Evolutionary conservation across 73 alveolate genomes (phyloP), one percentile per base, ranked within the genome.

Genomic region (Paramecium caudatum): DNA sequence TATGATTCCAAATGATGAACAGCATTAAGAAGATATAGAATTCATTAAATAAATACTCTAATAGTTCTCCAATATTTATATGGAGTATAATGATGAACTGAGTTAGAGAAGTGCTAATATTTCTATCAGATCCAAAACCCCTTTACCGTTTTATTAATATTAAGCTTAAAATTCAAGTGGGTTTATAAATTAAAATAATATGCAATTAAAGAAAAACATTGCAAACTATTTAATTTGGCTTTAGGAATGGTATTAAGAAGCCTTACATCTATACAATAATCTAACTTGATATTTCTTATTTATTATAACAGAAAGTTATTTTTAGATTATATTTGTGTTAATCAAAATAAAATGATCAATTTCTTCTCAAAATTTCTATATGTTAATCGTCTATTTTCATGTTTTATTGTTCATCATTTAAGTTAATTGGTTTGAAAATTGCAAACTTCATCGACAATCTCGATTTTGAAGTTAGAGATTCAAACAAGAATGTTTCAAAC

Each of bases 1-100:
- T 55, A 27, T 55, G 3, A 55, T 55, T 5, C 80, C 80, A 4
- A 55, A 55, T 21, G 80, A 55, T 55, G 46, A 55, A 23, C 46
- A 55, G 3, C 80, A 55, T 23, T 55, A 55, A 55, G 23, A 55
- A 55, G 80, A 55, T 27, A 55, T 55, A 55, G 80, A 55, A 55
- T 55, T 55, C 30, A 55, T 55, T 7, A 55, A 55, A 23, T 55
- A 55, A 55, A 55, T 55, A 12, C 30, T 55, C 23, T 37, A 55
- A 23, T 21, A 55, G 43, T 55, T 55, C 30, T 55, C 80, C 0
- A 55, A 55, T 55, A 55, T 55, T 0, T 55, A 23, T 23, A 55
- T 23, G 80, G 80, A 55, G 30, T 55, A 55, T 27, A 23, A 23
- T 55, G 80, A 55, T 5, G 23, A 55, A 55, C 10, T 23, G 1